Evolutionary conservation across 805 yeast species (phyloP), one percentile per base, ranked within the genome.

Genomic region (Tanozyma kutaoensis): DNA sequence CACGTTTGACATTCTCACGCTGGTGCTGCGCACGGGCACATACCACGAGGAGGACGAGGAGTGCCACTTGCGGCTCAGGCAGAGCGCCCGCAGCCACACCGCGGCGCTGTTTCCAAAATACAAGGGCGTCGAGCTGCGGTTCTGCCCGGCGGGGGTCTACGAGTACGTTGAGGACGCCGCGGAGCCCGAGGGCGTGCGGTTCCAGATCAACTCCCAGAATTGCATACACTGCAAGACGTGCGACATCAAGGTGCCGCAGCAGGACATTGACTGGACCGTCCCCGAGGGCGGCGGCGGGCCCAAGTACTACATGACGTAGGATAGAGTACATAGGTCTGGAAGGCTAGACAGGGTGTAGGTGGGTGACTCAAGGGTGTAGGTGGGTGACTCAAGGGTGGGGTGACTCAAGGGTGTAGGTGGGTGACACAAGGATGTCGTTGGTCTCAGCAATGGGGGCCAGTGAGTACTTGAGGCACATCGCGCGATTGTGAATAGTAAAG

Each of bases 281-380:
- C 98, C 98, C 6, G 97, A 91, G 59, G 97, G 98, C 34, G 96
- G 97, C 17, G 98, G 80, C 50, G 98, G 98, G 10, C 98, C 98
- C 31, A 91, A 91, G 52, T 91, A 91, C 50, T 76, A 76, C 50
- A 71, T 82, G 76, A 76, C 93, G 5, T 76, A 28, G 17, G n/a
- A n/a, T n/a, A n/a, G n/a, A n/a, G n/a, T n/a, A n/a, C n/a, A n/a
- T n/a, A n/a, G n/a, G n/a, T n/a, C n/a, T n/a, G n/a, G n/a, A n/a
- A n/a, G n/a, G n/a, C n/a, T n/a, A n/a, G n/a, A n/a, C n/a, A n/a
- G n/a, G n/a, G n/a, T n/a, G n/a, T n/a, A n/a, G n/a, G n/a, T n/a
- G n/a, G n/a, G n/a, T n/a, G n/a, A n/a, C n/a, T n/a, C n/a, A n/a
- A n/a, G n/a, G n/a, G n/a, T n/a, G n/a, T n/a, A n/a, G n/a, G n/a